These are phyloP conservation scores for Geotrichum klebahnii DNA, from an alignment of 1,139 yeast species.

Conservation along the genomic window DNA sequence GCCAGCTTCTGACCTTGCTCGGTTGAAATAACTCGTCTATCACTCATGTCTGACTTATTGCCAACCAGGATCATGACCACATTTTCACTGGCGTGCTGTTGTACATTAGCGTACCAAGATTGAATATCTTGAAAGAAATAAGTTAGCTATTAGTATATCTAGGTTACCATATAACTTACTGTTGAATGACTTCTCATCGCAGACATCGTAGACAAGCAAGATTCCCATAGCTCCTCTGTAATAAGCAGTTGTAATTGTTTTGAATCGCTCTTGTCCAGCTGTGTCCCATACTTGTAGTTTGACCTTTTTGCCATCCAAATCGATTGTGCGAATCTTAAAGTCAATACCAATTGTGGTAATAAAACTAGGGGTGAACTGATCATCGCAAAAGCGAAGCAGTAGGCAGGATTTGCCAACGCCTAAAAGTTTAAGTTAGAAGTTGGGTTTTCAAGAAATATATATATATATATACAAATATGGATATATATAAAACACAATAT, in stretches of 20 bases:
- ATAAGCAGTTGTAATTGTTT: slow-evolving; percentile 96
- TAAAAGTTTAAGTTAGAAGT: neutral
- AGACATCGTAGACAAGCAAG: slow-evolving; percentile 89
- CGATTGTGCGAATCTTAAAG: slow-evolving; percentile 94
- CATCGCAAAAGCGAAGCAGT: slow-evolving; percentile 89
- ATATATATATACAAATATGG: no score
- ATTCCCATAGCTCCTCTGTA: slow-evolving; percentile 99
- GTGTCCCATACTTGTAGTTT: slow-evolving; percentile 98
- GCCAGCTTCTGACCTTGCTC: slow-evolving; percentile 92
- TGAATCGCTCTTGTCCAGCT: slow-evolving; percentile 97
- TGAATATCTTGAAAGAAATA: slow-evolving; percentile 44
- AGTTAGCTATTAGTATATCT: neutral
- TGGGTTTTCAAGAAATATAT: neutral
- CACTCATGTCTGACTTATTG: slow-evolving; percentile 82
- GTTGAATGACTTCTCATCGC: slow-evolving; percentile 90
- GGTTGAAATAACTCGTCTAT: slow-evolving; percentile 65
- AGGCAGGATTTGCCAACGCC: slow-evolving; percentile 94
- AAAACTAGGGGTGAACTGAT: slow-evolving; percentile 91
- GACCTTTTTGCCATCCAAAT: slow-evolving; percentile 85
- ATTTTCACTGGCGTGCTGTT: slow-evolving; percentile 93
- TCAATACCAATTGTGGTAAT: slow-evolving; percentile 97
- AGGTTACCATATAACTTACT: slow-evolving; percentile 27
- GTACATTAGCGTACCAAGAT: slow-evolving; percentile 91
- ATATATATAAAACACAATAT: no score
- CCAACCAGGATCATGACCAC: slow-evolving; percentile 93